Evolutionary conservation across 768 basidiomycete genomes (phyloP).

Genomic region (Leccinum variicolor): DNA sequence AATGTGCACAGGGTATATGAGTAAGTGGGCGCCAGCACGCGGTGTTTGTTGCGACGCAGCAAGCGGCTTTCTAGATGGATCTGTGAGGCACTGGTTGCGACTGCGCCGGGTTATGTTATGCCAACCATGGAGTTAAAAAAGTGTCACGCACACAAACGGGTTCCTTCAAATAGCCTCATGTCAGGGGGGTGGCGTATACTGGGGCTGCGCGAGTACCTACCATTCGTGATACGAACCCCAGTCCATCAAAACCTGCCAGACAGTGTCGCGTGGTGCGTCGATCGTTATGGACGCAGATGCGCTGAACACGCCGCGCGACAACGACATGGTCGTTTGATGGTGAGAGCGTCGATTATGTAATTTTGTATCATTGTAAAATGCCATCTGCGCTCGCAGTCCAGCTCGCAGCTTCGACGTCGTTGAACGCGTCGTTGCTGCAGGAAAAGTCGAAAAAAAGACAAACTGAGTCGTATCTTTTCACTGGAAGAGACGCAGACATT

Average conservation of each 20-base stretch:
- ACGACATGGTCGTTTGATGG: constrained; percentile 4
- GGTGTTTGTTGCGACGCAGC: constrained; percentile 44
- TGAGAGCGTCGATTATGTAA: constrained; percentile 7
- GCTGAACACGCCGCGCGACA: constrained; percentile 44
- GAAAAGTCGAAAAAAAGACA: constrained; percentile 58
- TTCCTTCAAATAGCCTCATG: constrained; percentile 45
- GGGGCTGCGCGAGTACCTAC: constrained; percentile 32
- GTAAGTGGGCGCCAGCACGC: constrained; percentile 44
- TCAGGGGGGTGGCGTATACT: background rate
- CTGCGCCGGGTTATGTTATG: constrained; percentile 26
- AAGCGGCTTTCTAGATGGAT: constrained; percentile 39
- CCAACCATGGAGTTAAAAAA: background rate
- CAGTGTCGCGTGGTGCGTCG: constrained; percentile 56
- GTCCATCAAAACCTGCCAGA: constrained; percentile 61
- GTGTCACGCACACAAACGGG: constrained; percentile 47
- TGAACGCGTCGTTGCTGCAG: constrained; percentile 72
- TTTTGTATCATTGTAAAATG: constrained; percentile 40
- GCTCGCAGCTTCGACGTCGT: constrained; percentile 72
- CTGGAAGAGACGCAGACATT: constrained; percentile 72
- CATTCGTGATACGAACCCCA: constrained; percentile 62
- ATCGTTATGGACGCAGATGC: constrained; percentile 48
- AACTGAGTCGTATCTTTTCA: constrained; percentile 84
- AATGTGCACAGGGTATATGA: constrained; percentile 52
- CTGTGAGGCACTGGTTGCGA: constrained; percentile 47
- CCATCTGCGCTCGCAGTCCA: constrained; percentile 77